These are phyloP conservation scores for Polysphondylium violaceum DNA, from an alignment of 78 protist species.

Conservation along the genomic window DNA sequence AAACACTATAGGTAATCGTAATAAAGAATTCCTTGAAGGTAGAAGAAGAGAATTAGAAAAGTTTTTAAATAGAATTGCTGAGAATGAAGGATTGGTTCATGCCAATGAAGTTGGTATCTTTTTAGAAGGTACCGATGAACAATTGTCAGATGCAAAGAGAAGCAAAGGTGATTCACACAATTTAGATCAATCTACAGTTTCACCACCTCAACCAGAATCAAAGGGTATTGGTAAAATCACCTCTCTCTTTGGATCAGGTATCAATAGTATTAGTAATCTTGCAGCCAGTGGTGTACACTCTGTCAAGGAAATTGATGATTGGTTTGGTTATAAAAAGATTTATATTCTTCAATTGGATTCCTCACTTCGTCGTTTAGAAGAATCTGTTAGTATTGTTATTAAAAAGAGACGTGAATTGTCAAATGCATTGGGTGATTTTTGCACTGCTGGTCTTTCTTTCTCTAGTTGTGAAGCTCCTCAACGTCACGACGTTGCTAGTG, in stretches of 20 bases:
- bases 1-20: constrained; percentile 41
- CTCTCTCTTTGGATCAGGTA: constrained; percentile 26
- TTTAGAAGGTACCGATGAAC: constrained; percentile 68
- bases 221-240: constrained; percentile 44
- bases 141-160: constrained; percentile 32
- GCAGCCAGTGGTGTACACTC: constrained; percentile 31
- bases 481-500: constrained; percentile 28
- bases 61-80: constrained; percentile 73
- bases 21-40: constrained; percentile 68
- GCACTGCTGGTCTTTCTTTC: constrained; percentile 49
- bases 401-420: constrained; percentile 43
- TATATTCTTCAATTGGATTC: constrained; percentile 63
- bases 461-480: constrained; percentile 62
- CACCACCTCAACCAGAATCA: constrained; percentile 26
- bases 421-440: constrained; percentile 35
- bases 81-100: constrained; percentile 51
- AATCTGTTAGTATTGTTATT: constrained; percentile 9
- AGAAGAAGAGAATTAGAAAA: constrained; percentile 81
- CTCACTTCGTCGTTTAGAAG: constrained; percentile 15
- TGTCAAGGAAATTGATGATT: constrained; percentile 73
- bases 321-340: constrained; percentile 81
- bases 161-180: constrained; percentile 12
- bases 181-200: background rate
- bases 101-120: constrained; percentile 48
- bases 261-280: background rate